Evolutionary conservation across 352 stramenopile species (phyloP).

Genomic region (Discostella stelligera): DNA sequence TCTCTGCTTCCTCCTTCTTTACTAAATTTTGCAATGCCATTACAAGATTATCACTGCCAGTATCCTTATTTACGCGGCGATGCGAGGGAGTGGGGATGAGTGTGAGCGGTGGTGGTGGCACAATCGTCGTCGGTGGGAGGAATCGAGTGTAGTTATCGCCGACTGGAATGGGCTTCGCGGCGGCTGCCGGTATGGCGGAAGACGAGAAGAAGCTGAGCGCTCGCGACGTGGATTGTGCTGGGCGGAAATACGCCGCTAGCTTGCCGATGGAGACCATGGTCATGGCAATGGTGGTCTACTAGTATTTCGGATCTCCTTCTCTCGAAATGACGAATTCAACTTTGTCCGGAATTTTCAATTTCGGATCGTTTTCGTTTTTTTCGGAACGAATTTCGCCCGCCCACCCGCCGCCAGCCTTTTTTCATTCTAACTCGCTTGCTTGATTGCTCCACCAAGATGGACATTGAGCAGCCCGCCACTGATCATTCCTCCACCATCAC

Average conservation of each 20-base stretch:
- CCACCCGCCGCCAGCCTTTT: too few relatives aligned
- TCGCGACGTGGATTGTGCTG: background rate
- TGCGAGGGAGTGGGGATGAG: slow-evolving; percentile 4
- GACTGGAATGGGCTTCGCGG: slow-evolving; percentile 8
- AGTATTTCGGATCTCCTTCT: background rate
- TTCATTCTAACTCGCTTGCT: too few relatives aligned
- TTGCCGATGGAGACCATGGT: slow-evolving; percentile 19
- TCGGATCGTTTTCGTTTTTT: too few relatives aligned
- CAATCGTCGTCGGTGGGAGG: slow-evolving; percentile 12
- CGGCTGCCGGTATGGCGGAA: slow-evolving; percentile 4
- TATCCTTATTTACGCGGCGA: background rate
- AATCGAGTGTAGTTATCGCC: slow-evolving; percentile 17
- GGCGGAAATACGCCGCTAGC: slow-evolving; percentile 6
- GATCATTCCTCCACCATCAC: slow-evolving; percentile 16
- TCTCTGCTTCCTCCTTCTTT: slow-evolving; percentile 30
- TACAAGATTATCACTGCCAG: slow-evolving; percentile 2
- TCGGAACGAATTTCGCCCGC: too few relatives aligned
- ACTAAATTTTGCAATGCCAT: slow-evolving; percentile 29
- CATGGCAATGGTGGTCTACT: background rate
- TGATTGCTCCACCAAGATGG: too few relatives aligned
- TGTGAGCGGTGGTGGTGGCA: background rate
- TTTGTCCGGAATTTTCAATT: too few relatives aligned
- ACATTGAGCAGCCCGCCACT: slow-evolving; percentile 29
- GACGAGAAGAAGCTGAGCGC: slow-evolving; percentile 32
- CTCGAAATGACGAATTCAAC: background rate